phyloP scores from a whole-genome alignment of 805 yeast species.

The Pichia kluyveri region DNA sequence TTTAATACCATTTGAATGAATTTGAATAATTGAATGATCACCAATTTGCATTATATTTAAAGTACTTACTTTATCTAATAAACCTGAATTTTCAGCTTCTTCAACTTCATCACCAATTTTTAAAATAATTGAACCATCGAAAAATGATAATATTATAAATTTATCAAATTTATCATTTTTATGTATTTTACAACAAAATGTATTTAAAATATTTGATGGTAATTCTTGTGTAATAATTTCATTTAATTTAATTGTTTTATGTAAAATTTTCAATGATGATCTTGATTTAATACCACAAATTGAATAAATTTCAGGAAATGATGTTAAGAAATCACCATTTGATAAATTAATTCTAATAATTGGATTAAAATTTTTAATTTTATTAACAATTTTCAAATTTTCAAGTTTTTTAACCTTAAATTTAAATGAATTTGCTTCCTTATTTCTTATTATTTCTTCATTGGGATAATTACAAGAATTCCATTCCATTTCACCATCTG shows the following conservation, averaged over 20 bases:
- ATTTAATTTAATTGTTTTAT: conserved; percentile 50
- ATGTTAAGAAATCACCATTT: conserved; percentile 23
- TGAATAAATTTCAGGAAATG: conserved; percentile 32
- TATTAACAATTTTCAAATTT: conserved; percentile 53
- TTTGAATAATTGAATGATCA: conserved; percentile 51
- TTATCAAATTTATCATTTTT: conserved; percentile 42
- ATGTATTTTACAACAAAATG: conserved; percentile 53
- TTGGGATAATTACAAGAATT: conserved; percentile 28
- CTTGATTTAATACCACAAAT: conserved; percentile 35
- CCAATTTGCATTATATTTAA: conserved; percentile 67
- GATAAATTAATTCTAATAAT: conserved; percentile 33
- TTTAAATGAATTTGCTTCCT: conserved; percentile 5
- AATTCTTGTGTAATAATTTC: conserved; percentile 68
- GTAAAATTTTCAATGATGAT: conserved; percentile 38
- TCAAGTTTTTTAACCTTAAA: conserved; percentile 32
- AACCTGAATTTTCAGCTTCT: conserved; percentile 53
- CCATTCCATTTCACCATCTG: conserved; percentile 27
- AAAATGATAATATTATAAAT: conserved; percentile 56
- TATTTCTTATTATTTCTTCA: conserved; percentile 20
- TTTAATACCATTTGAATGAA: conserved; percentile 61
- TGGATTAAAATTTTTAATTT: conserved; percentile 45
- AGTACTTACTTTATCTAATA: conserved; percentile 51
- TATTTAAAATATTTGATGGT: conserved; percentile 52
- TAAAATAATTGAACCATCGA: conserved; percentile 62
- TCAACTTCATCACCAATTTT: conserved; percentile 75